These are phyloP conservation scores for Globisporangium abappressorium DNA, from an alignment of 352 stramenopile genomes.

Conservation along the genomic window DNA sequence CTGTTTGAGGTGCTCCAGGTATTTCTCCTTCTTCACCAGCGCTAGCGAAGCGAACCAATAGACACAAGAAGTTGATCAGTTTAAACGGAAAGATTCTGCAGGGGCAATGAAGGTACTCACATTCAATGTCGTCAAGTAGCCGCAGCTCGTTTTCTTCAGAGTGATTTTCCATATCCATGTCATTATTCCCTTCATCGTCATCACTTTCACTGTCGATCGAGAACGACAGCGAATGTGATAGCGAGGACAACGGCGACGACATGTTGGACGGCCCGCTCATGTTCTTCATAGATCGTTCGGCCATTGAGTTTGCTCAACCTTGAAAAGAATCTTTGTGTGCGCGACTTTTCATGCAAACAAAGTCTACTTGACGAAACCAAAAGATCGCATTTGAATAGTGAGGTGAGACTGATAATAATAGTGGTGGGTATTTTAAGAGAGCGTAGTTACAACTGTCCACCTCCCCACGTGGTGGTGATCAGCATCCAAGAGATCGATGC, in stretches of 20 bases:
- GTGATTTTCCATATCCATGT: not conserved
- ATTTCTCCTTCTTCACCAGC: slow-evolving; percentile 32
- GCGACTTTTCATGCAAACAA: no score
- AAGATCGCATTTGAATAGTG: not conserved
- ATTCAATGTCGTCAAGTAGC: not conserved
- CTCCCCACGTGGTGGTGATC: not conserved
- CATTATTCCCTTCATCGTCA: not conserved
- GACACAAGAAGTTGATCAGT: not conserved
- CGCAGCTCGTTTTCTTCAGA: not conserved
- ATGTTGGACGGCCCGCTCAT: not conserved
- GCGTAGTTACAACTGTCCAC: not conserved
- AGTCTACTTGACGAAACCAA: not conserved
- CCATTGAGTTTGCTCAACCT: no score
- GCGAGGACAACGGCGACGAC: not conserved
- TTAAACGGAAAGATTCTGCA: not conserved
- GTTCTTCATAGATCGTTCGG: not conserved
- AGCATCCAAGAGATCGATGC: not conserved
- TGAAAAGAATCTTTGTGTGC: no score
- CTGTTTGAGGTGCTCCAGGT: slow-evolving; percentile 19
- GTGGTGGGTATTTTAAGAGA: not conserved
- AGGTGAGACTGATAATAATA: not conserved
- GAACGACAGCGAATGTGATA: not conserved
- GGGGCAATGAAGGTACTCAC: not conserved
- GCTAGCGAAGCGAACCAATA: slow-evolving; percentile 1
- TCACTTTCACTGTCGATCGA: not conserved